Percentiles rank a stretch among this genome's conserved stretches.
These are phyloP conservation scores for Novakomyces olei DNA, from an alignment of 805 yeast genomes.

Conservation along the genomic window DNA sequence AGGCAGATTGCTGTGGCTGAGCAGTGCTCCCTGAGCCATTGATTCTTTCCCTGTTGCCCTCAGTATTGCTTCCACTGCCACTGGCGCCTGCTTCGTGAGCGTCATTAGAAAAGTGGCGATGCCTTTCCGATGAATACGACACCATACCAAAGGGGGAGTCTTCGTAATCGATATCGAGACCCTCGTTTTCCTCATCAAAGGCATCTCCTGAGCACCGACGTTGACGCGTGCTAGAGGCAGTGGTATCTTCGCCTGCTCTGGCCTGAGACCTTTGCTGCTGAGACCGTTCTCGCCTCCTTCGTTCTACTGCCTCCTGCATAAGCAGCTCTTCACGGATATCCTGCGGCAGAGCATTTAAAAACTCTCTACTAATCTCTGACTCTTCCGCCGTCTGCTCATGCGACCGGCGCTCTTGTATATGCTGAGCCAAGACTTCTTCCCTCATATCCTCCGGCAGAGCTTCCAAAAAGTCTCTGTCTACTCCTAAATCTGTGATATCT, in stretches of 20 bases:
- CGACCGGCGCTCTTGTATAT: constrained; percentile 35
- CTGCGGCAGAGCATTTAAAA: constrained; percentile 60
- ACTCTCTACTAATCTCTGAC: constrained; percentile 54
- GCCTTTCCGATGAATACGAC: too few relatives aligned
- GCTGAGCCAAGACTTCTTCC: constrained; percentile 76
- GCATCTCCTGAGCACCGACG: constrained; percentile 16
- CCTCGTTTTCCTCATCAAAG: constrained; percentile 13
- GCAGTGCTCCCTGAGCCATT: too few relatives aligned
- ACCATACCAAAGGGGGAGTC: constrained; percentile 14
- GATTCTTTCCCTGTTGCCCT: too few relatives aligned
- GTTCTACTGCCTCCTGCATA: constrained; percentile 13
- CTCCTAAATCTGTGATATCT: constrained; percentile 72
- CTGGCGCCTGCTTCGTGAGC: constrained; percentile 15
- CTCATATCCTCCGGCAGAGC: constrained; percentile 86
- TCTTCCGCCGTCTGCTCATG: constrained; percentile 23
- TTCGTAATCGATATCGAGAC: constrained; percentile 3
- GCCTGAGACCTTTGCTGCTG: constrained; percentile 4
- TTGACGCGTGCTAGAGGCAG: constrained; percentile 10
- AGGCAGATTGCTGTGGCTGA: constrained; percentile 7
- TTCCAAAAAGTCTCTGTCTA: constrained; percentile 73
- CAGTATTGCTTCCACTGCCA: constrained; percentile 13
- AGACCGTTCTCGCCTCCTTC: constrained; percentile 10
- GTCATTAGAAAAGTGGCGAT: too few relatives aligned
- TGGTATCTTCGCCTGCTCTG: constrained; percentile 4
- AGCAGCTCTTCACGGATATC: constrained; percentile 24